Evolutionary conservation across 257 asterid genomes (phyloP), one percentile per base, ranked within the genome.

Genomic region (Gentiana straminea): DNA sequence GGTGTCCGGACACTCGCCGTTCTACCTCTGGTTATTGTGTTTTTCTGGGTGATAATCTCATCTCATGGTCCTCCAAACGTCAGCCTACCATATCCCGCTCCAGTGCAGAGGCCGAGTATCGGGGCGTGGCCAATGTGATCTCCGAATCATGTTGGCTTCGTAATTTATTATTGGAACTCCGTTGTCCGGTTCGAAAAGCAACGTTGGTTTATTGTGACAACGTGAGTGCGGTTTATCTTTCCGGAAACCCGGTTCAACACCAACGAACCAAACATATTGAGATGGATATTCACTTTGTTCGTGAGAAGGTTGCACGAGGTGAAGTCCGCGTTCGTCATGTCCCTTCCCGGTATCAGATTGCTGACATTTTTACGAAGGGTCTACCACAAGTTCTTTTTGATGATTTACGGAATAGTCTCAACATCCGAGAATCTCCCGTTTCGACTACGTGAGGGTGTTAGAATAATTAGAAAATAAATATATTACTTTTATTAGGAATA

Each of bases 21-120:
- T 54, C 58, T 4, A 54, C 58, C 34, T 54, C 37, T n/a, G 58
- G 58, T 2, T 54, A 35, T 34, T 54, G 58, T 33, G 39, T 34
- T 9, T 54, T 54, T 34, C 39, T 54, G 10, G 37, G 58, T 4
- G 8, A 32, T 12, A 33, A 54, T 33, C 39, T 54, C 1, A 8
- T 52, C 38, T 52, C 36, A 2, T 52, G 57, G 57, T 52, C 57
- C 1, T 52, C 36, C 4, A 52, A 54, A 33, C 41, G 58, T 8
- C 58, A 54, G 9, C 2, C 58, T 1, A 54, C 58, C 11, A 35
- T 54, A 4, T 54, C 39, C 13, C 3, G 33, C 2, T 51, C 55
- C 2, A 51, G 55, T 13, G 55, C 55, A 1, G 33, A 51, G 2
- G 36, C 8, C 8, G 33, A 51, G 33, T 51, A 51, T 13, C 24